Evolutionary conservation across 2,329 filamentous ascomycete genomes (phyloP).

Genomic region (Akanthomyces dipterigenus): DNA sequence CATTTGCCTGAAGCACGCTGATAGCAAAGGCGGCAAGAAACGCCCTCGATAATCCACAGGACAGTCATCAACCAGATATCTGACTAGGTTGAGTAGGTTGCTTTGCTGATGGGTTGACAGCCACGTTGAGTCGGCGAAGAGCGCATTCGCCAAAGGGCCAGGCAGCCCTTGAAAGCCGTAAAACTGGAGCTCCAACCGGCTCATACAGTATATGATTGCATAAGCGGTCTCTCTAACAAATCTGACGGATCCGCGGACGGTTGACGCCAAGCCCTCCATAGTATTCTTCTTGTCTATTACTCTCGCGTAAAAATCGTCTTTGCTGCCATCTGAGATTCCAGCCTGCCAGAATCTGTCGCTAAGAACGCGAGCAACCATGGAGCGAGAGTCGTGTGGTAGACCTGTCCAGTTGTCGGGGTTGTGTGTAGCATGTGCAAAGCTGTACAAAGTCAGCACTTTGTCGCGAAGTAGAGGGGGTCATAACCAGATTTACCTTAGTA

Average conservation of each 20-base stretch:
- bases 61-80: slow-evolving; percentile 87
- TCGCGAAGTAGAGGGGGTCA: slow-evolving; percentile 5
- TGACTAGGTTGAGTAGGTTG: slow-evolving; percentile 81
- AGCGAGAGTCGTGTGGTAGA: slow-evolving; percentile 67
- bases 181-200: slow-evolving; percentile 76
- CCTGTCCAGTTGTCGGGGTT: slow-evolving; percentile 78
- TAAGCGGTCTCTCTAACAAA: slow-evolving; percentile 92
- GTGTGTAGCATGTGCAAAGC: slow-evolving; percentile 86
- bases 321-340: slow-evolving; percentile 89
- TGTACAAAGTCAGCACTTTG: slow-evolving; percentile 23
- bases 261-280: slow-evolving; percentile 88
- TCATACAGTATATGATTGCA: slow-evolving; percentile 90
- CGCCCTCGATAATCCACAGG: slow-evolving; percentile 68
- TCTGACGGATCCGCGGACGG: slow-evolving; percentile 80
- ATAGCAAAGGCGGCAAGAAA: slow-evolving; percentile 79
- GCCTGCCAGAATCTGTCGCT: slow-evolving; percentile 98
- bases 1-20: slow-evolving; percentile 76
- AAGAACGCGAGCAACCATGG: slow-evolving; percentile 72
- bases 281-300: slow-evolving; percentile 85
- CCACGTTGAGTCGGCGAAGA: slow-evolving; percentile 75
- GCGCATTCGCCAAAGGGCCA: slow-evolving; percentile 70
- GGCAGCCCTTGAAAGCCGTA: slow-evolving; percentile 86
- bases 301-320: slow-evolving; percentile 91
- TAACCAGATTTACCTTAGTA: slow-evolving; percentile 53
- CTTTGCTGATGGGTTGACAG: slow-evolving; percentile 91